Evolutionary conservation across 768 basidiomycete species (phyloP), one percentile per base, ranked within the genome.

Genomic region (Hydnum rufescens): DNA sequence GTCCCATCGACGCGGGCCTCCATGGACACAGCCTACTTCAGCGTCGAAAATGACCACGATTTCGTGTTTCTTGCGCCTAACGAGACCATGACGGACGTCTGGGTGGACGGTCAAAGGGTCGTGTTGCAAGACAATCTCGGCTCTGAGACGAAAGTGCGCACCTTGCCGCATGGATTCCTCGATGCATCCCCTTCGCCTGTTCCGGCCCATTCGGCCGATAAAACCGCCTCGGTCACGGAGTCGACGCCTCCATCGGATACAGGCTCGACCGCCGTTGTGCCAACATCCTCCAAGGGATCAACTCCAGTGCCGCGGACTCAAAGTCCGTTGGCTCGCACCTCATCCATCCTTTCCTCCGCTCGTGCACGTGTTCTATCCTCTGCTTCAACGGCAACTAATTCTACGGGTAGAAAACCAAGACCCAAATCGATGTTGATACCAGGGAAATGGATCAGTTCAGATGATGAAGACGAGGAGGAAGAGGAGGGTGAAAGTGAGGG

Each of bases 401-500:
- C 13, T 13, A 13, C 36, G 13, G 22, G 13, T 13, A 39, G 36
- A 39, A 39, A 39, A 13, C 22, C 36, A 13, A 22, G 36, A 22
- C 22, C 36, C 36, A 39, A 22, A 39, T 22, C 13, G 36, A 39
- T 47, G 13, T 25, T 47, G 26, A 47, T 47, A 0, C 44, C 44
- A 26, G 44, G 44, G 13, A 47, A 47, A 47, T 47, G 44, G 44
- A 47, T 47, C 1, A 28, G 8, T 13, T 47, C 44, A 8, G 44
- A 47, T 47, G 44, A 47, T 25, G 44, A 47, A 47, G 44, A 47
- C 26, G 44, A 47, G 8, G 44, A 47, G 13, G 44, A 47, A 28
- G 44, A 16, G 13, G 44, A 47, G 44, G 34, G 8, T 8, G 34
- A 39, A 39, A 39, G 19, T 19, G 25, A 47, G 25, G 44, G 44